Evolutionary conservation across 164 flowering plant genomes (phyloP).

Genomic region (Amborella trichopoda): DNA sequence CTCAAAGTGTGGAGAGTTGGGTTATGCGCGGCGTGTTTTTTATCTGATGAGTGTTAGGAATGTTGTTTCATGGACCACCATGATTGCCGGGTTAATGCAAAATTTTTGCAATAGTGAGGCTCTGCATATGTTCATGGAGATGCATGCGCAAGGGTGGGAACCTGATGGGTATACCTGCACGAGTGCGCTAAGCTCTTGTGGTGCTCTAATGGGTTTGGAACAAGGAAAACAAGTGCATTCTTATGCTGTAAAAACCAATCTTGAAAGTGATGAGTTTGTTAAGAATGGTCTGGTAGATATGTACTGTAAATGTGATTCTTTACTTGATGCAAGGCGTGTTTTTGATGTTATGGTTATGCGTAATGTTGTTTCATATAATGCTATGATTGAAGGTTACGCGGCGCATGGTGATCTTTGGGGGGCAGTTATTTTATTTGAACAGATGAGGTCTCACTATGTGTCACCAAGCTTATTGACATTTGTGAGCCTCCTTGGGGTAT

Average conservation of each 20-base stretch:
- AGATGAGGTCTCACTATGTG: conserved; percentile 33
- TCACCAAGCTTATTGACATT: conserved; percentile 51
- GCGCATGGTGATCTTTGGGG: conserved; percentile 26
- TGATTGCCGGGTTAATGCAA: conserved; percentile 71
- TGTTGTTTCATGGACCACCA: conserved; percentile 61
- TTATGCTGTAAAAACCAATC: conserved; percentile 41
- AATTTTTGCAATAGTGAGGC: conserved; percentile 48
- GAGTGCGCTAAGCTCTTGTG: conserved; percentile 56
- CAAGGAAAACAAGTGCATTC: conserved; percentile 59
- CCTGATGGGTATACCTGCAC: conserved; percentile 65
- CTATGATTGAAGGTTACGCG: conserved; percentile 73
- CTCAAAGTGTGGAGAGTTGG: conserved; percentile 33
- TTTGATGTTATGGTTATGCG: conserved; percentile 25
- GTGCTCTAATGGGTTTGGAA: conserved; percentile 38
- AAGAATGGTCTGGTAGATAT: conserved; percentile 52
- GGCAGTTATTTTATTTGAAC: conserved; percentile 36
- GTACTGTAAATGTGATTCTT: conserved; percentile 55
- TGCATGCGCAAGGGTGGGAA: conserved; percentile 33
- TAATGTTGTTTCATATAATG: conserved; percentile 50
- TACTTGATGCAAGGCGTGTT: conserved; percentile 36
- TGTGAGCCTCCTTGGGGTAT: conserved; percentile 53
- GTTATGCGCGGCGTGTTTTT: conserved; percentile 27
- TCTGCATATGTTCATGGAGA: conserved; percentile 32
- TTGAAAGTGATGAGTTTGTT: conserved; percentile 49
- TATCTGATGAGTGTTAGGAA: conserved; percentile 36